Evolutionary conservation across 768 basidiomycete species (phyloP).

Genomic region (Paxillus involutus): DNA sequence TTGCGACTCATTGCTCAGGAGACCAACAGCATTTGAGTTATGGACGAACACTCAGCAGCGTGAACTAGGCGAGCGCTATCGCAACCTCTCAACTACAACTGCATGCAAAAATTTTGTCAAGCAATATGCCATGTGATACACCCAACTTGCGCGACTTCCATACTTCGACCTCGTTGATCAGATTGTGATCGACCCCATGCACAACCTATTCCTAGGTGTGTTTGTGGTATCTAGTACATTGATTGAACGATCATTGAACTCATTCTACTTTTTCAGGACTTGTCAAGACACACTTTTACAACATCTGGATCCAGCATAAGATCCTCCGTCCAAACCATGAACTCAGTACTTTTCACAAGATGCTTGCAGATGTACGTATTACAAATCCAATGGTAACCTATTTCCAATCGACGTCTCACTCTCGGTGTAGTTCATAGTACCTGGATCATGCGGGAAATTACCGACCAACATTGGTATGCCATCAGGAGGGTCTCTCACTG

Average conservation of each 20-base stretch:
- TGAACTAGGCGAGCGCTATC: constrained; percentile 6
- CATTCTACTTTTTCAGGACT: no score
- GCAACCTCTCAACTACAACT: not conserved
- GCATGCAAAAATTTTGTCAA: constrained; percentile 15
- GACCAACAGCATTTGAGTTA: constrained; percentile 1
- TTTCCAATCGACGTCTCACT: no score
- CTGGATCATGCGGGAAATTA: constrained; percentile 8
- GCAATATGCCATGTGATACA: constrained; percentile 18
- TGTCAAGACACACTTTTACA: no score
- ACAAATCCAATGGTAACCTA: no score
- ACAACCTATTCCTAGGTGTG: constrained; percentile 30
- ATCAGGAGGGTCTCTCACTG: constrained; percentile 33
- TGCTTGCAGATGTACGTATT: no score
- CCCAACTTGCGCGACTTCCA: constrained; percentile 25
- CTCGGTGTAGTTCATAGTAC: constrained; percentile 1
- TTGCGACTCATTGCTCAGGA: no score
- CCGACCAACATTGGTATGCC: constrained; percentile 30
- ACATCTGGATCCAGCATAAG: no score
- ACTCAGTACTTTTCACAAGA: no score
- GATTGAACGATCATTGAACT: no score
- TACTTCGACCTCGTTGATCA: constrained; percentile 30
- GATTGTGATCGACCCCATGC: constrained; percentile 34
- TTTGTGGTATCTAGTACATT: no score
- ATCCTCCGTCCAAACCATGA: no score
- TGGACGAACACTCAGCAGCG: constrained; percentile 17